Evolutionary conservation across 2,329 filamentous ascomycete genomes (phyloP), one percentile per base, ranked within the genome.

Genomic region (Aspergillus proliferans): DNA sequence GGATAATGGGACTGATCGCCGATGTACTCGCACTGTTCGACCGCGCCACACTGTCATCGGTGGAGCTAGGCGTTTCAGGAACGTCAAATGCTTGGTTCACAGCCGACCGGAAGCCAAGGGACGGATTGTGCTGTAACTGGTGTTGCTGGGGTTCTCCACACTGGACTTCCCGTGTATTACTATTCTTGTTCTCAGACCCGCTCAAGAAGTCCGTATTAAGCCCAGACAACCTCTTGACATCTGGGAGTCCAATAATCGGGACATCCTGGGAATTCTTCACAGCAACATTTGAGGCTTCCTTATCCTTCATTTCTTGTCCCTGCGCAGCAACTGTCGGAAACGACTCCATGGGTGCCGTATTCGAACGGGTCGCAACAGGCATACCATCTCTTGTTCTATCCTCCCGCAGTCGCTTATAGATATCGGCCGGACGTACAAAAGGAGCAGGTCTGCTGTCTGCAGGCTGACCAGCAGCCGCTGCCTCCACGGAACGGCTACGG

Each of bases 401-500:
- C 56, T 88, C 84, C 46, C 81, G 81, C 65, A 85, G 76, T 5
- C 85, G 81, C 60, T 80, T 85, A 65, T 92, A 91, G 39, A 91
- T 85, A 56, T 94, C 88, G 10, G 85, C 80, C 1, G 88, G 87
- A 34, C 86, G 78, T 48, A 89, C 76, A 56, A 92, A 84, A 0
- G 83, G 78, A 18, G 81, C 68, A 1, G 80, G 65, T 57, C 83
- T 84, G 45, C 38, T 40, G 18, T 19, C 12, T 15, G 38, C 4
- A 6, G 18, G 15, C 9, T 15, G 15, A 21, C 38, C 38, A 19
- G 68, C 69, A 12, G 46, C 42, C 21, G 7, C 43, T 4, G 22
- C 42, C 9, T 58, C 59, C 26, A 39, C 30, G 6, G 57, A 52
- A n/a, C 45, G 63, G 57, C 26, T 69, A 57, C 15, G 70, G 62